A percentile compares a stretch with the other conserved stretches of the same genome.
These are phyloP conservation scores for Fusarium sp. DNA, from an alignment of 2,329 filamentous ascomycete genomes.

Conservation along the genomic window DNA sequence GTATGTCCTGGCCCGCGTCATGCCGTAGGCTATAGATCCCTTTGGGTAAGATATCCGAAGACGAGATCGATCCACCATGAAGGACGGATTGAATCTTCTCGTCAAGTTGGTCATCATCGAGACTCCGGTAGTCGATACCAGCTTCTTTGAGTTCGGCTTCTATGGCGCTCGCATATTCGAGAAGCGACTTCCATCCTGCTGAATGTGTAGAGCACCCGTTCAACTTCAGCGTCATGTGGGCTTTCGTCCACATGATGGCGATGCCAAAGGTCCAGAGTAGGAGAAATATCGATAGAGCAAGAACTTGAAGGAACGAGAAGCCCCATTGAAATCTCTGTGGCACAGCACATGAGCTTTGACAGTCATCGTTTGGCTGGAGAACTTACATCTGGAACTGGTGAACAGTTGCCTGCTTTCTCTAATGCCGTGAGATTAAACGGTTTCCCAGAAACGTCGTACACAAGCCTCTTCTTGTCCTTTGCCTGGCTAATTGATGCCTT, in stretches of 20 bases:
- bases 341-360: not conserved
- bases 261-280: not conserved
- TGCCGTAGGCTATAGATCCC: not conserved
- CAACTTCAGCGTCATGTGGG: not conserved
- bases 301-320: slow-evolving; percentile 16
- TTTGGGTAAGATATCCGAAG: not conserved
- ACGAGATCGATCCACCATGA: not conserved
- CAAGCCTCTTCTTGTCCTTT: not conserved
- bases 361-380: no score
- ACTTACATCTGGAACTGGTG: not conserved
- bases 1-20: no score
- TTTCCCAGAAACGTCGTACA: not conserved
- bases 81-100: not conserved
- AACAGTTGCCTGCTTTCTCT: not conserved
- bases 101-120: not conserved
- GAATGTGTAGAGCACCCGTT: not conserved
- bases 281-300: not conserved
- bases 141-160: not conserved
- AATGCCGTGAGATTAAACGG: not conserved
- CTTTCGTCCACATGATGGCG: not conserved
- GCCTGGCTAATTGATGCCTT: not conserved
- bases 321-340: slow-evolving; percentile 18
- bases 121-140: not conserved
- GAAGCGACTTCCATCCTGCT: not conserved
- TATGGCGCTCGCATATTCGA: not conserved